Evolutionary conservation across 805 yeast species (phyloP).

Genomic region (Spathaspora sp.): DNA sequence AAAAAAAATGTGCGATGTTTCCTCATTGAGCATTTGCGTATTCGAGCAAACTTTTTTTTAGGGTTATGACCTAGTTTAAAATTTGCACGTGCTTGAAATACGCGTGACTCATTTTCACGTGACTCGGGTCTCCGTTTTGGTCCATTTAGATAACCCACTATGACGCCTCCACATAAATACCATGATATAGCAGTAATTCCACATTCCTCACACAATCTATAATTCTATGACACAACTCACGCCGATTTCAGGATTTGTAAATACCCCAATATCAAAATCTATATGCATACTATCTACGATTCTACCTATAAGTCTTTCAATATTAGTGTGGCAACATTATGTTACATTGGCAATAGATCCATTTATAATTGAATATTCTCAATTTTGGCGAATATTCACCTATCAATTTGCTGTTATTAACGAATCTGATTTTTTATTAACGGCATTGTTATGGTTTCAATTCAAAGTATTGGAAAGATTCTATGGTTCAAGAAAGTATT

Average conservation of each 20-base stretch:
- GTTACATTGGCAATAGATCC: conserved; percentile 49
- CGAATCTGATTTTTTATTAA: conserved; percentile 53
- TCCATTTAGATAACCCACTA: neutral
- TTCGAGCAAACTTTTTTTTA: neutral
- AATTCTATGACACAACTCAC: conserved; percentile 34
- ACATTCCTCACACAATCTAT: neutral
- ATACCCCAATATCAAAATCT: conserved; percentile 41
- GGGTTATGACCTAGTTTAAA: neutral
- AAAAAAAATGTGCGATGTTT: neutral
- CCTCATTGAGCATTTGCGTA: too few relatives aligned
- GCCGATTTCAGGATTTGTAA: conserved; percentile 39
- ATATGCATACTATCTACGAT: conserved; percentile 32
- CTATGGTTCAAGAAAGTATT: conserved; percentile 53
- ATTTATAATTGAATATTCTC: conserved; percentile 49
- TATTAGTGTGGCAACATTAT: conserved; percentile 41
- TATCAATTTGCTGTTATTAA: conserved; percentile 54
- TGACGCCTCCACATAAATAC: neutral
- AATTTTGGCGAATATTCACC: conserved; percentile 52
- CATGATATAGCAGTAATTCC: neutral
- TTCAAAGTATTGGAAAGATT: conserved; percentile 55
- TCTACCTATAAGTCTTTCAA: conserved; percentile 38
- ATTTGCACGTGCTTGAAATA: neutral
- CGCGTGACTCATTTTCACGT: too few relatives aligned
- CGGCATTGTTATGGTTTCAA: conserved; percentile 45
- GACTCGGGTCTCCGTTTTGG: neutral